Evolutionary conservation across 1,284 basidiomycete genomes (phyloP).

Genomic region (Ganoderma multipileum): DNA sequence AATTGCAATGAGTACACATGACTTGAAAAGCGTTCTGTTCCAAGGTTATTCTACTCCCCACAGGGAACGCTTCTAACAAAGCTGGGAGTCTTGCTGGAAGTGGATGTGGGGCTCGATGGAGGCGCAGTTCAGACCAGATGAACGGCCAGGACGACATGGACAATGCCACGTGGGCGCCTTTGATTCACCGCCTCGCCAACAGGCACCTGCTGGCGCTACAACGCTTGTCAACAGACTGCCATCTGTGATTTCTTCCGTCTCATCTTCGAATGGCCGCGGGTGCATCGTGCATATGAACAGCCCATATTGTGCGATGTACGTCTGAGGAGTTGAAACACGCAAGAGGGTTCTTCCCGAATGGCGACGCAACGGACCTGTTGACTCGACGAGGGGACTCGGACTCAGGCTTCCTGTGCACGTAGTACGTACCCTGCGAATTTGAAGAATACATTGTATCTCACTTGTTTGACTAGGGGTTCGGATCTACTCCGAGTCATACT

Average conservation of each 20-base stretch:
- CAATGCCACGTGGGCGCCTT: neutral
- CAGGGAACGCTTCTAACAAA: neutral
- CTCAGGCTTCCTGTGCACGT: neutral
- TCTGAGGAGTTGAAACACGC: neutral
- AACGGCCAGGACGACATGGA: too few relatives aligned
- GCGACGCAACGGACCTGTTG: neutral
- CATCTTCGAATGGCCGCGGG: neutral
- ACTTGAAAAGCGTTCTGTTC: neutral
- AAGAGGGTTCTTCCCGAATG: neutral
- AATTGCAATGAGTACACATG: neutral
- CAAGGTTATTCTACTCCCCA: neutral
- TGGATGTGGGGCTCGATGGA: neutral
- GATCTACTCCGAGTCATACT: neutral
- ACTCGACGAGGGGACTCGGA: neutral
- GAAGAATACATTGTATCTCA: neutral
- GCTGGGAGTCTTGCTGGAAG: neutral
- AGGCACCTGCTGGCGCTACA: neutral
- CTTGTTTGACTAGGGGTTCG: neutral
- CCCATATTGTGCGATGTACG: neutral
- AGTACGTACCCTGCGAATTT: neutral
- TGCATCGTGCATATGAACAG: neutral
- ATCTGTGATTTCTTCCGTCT: neutral
- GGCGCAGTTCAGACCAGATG: neutral
- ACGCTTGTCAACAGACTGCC: neutral
- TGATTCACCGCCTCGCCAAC: neutral